Evolutionary conservation across 208 protist genomes (phyloP).

Genomic region (Crithidia acanthocephali): DNA sequence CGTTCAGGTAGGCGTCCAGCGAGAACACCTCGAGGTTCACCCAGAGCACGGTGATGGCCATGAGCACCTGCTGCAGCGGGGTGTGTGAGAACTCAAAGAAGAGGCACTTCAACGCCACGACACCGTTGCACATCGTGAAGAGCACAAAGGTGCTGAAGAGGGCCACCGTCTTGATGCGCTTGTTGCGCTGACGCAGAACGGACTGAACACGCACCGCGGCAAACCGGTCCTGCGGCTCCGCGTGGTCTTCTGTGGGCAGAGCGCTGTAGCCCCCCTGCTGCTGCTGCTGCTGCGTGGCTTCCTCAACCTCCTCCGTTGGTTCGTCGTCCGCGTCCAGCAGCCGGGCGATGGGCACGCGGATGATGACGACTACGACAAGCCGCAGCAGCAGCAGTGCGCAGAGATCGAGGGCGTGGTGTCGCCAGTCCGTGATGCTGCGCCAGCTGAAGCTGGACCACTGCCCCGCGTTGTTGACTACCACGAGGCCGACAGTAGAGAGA

Average conservation of each 20-base stretch:
- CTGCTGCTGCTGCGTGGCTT: not conserved
- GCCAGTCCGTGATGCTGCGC: constrained; percentile 25
- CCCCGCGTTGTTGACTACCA: constrained; percentile 18
- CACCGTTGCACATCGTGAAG: constrained; percentile 40
- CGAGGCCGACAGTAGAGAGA: constrained; percentile 12
- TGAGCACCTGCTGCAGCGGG: constrained; percentile 39
- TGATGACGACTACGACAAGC: constrained; percentile 19
- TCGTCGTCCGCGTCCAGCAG: constrained; percentile 16
- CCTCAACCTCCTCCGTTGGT: constrained; percentile 15
- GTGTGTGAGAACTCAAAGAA: constrained; percentile 41
- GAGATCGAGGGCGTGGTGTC: constrained; percentile 23
- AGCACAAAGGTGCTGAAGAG: constrained; percentile 37
- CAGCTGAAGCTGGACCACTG: constrained; percentile 24
- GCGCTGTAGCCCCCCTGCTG: constrained; percentile 15
- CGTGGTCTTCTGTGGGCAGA: constrained; percentile 8
- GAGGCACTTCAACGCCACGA: constrained; percentile 51
- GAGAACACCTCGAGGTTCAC: constrained; percentile 53
- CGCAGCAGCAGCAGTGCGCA: constrained; percentile 34
- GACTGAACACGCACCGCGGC: constrained; percentile 20
- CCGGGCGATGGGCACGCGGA: constrained; percentile 7
- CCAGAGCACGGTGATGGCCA: constrained; percentile 51
- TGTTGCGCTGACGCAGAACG: constrained; percentile 32
- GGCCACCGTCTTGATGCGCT: constrained; percentile 26
- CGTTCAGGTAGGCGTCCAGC: constrained; percentile 34
- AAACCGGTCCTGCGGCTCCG: constrained; percentile 13